Evolutionary conservation across 1,139 yeast genomes (phyloP).

Genomic region (Lodderomyces jiufengensis): DNA sequence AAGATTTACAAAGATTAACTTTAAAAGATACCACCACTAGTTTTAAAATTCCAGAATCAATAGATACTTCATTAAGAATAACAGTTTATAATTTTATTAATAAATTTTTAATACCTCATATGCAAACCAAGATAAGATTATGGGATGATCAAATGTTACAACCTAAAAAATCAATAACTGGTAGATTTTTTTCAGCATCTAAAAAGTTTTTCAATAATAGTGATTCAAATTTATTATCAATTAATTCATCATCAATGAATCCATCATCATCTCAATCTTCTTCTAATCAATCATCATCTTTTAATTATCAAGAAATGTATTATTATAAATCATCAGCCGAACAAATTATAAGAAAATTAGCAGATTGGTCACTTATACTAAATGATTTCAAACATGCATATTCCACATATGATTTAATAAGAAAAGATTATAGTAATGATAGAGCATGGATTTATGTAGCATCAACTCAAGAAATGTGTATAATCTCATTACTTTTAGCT

Average conservation of each 20-base stretch:
- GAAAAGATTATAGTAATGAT: slow-evolving; percentile 73
- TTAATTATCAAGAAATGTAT: slow-evolving; percentile 45
- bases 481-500: slow-evolving; percentile 68
- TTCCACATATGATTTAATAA: slow-evolving; percentile 76
- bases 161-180: slow-evolving; percentile 69
- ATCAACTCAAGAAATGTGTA: slow-evolving; percentile 83
- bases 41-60: slow-evolving; percentile 28
- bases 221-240: slow-evolving; percentile 11
- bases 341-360: slow-evolving; percentile 73
- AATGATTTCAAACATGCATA: slow-evolving; percentile 86
- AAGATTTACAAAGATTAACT: slow-evolving; percentile 44
- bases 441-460: slow-evolving; percentile 85
- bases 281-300: slow-evolving; percentile 16
- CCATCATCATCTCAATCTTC: slow-evolving; percentile 2
- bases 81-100: slow-evolving; percentile 53
- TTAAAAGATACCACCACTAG: slow-evolving; percentile 20
- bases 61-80: slow-evolving; percentile 40
- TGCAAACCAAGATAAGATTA: slow-evolving; percentile 68
- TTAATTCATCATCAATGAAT: slow-evolving; percentile 4
- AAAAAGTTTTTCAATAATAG: slow-evolving; percentile 46
- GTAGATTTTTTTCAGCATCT: slow-evolving; percentile 69
- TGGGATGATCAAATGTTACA: slow-evolving; percentile 77
- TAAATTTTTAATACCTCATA: slow-evolving; percentile 64
- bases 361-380: slow-evolving; percentile 88
- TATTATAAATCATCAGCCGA: slow-evolving; percentile 67